These are phyloP conservation scores for Lactarius sanguifluus DNA, from an alignment of 768 basidiomycete species.

Conservation along the genomic window DNA sequence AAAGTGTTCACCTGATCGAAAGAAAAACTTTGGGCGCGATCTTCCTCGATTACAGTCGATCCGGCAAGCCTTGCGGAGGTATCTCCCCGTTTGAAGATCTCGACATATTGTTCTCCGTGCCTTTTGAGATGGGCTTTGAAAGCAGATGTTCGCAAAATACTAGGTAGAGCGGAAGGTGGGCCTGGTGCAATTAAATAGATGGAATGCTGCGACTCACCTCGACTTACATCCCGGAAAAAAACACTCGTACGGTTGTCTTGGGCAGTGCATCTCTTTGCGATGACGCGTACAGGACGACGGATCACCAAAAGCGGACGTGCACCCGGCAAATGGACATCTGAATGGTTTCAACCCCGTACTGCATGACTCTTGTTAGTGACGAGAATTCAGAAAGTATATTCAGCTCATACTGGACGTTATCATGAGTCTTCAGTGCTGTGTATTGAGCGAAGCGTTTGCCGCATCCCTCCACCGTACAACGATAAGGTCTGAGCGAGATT, in stretches of 20 bases:
- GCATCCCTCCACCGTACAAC: conserved; percentile 47
- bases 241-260: conserved; percentile 25
- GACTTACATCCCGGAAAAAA: conserved; percentile 19
- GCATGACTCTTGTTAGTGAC: conserved; percentile 10
- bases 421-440: conserved; percentile 61
- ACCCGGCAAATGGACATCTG: conserved; percentile 48
- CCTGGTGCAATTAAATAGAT: neutral
- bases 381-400: neutral
- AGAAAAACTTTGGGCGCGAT: neutral
- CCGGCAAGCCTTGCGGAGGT: neutral
- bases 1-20: neutral
- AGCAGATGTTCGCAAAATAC: conserved; percentile 64
- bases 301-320: conserved; percentile 57
- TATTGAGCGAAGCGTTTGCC: conserved; percentile 56
- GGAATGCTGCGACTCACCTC: conserved; percentile 34
- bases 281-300: conserved; percentile 71
- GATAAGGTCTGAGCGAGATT: conserved; percentile 45
- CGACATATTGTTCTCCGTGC: conserved; percentile 39
- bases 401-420: conserved; percentile 62
- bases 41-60: conserved; percentile 6
- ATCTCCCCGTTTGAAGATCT: conserved; percentile 2
- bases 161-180: conserved; percentile 32
- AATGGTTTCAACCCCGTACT: conserved; percentile 36
- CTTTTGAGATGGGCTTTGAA: conserved; percentile 53
- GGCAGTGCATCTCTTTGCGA: conserved; percentile 55